phyloP scores from a whole-genome alignment of 345 rosid genomes.

The Angophora floribunda region DNA sequence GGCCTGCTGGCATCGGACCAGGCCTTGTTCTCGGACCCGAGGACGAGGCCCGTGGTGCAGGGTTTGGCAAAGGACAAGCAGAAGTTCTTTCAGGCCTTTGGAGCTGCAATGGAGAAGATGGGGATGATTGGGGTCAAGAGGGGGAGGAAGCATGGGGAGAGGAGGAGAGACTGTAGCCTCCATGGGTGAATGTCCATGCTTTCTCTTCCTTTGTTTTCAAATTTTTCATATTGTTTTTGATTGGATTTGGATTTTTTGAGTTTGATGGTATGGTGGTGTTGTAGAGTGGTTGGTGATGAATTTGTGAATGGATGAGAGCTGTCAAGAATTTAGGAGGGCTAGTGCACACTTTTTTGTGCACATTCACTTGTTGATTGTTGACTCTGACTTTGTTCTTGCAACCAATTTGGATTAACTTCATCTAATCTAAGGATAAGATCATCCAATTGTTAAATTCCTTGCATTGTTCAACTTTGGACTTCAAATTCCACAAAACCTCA shows the following conservation, averaged over 20 bases:
- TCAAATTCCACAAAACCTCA: accelerated
- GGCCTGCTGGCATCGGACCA: conserved; percentile 68
- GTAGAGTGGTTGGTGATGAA: neutral
- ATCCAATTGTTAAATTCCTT: neutral
- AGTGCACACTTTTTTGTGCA: neutral
- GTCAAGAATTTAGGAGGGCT: neutral
- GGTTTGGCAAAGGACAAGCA: conserved; percentile 37
- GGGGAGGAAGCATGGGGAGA: conserved; percentile 68
- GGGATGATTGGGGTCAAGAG: conserved; percentile 67
- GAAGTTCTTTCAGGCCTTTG: conserved; percentile 56
- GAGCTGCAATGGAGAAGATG: conserved; percentile 75
- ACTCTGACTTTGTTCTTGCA: neutral
- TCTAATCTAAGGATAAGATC: neutral
- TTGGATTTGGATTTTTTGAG: neutral
- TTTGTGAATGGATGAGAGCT: neutral
- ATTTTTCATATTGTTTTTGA: neutral
- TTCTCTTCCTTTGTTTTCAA: neutral
- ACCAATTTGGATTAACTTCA: neutral
- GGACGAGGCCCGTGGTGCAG: conserved; percentile 51
- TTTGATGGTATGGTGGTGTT: neutral
- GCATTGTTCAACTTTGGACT: neutral
- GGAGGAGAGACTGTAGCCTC: conserved; percentile 44
- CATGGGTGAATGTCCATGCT: conserved; percentile 1
- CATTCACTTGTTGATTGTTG: neutral
- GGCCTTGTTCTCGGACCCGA: conserved; percentile 39